A percentile compares a stretch with the other conserved stretches of the same genome.
Evolutionary conservation across 805 yeast species (phyloP).

Genomic region (Hanseniaspora osmophila): DNA sequence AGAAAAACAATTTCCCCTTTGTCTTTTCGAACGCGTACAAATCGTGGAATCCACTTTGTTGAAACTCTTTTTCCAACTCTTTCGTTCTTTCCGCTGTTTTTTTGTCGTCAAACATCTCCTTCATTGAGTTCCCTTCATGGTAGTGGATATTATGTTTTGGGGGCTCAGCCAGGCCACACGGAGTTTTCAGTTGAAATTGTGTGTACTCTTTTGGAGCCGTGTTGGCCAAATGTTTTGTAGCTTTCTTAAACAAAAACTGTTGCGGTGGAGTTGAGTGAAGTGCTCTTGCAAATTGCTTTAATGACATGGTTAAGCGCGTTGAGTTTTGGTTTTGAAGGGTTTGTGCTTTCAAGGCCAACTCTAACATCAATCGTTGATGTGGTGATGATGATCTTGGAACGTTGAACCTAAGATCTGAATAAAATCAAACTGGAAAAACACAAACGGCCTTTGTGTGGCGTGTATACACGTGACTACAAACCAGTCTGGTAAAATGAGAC

Average conservation of each 20-base stretch:
- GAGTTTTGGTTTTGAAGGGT: no score
- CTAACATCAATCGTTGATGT: no score
- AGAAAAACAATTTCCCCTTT: slow-evolving; percentile 68
- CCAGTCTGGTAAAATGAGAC: no score
- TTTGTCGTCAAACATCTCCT: slow-evolving; percentile 35
- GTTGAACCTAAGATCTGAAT: no score
- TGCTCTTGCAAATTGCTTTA: slow-evolving; percentile 11
- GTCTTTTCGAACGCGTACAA: slow-evolving; percentile 54
- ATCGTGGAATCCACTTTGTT: slow-evolving; percentile 55
- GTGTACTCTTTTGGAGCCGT: slow-evolving; percentile 25
- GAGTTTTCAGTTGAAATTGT: slow-evolving; percentile 25
- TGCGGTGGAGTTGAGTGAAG: not conserved
- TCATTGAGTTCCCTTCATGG: slow-evolving; percentile 29
- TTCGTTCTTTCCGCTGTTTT: slow-evolving; percentile 34
- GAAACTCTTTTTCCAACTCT: slow-evolving; percentile 47
- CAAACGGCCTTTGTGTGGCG: no score
- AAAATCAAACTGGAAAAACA: no score
- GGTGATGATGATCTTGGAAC: no score
- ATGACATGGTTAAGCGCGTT: not conserved
- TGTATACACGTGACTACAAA: no score
- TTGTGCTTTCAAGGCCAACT: no score
- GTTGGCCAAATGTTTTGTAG: slow-evolving; percentile 23
- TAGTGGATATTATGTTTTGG: slow-evolving; percentile 25
- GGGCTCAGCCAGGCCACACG: slow-evolving; percentile 30
- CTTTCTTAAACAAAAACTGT: slow-evolving; percentile 17